phyloP scores from a whole-genome alignment of 306 rosid genomes.

The Abrus precatorius region DNA sequence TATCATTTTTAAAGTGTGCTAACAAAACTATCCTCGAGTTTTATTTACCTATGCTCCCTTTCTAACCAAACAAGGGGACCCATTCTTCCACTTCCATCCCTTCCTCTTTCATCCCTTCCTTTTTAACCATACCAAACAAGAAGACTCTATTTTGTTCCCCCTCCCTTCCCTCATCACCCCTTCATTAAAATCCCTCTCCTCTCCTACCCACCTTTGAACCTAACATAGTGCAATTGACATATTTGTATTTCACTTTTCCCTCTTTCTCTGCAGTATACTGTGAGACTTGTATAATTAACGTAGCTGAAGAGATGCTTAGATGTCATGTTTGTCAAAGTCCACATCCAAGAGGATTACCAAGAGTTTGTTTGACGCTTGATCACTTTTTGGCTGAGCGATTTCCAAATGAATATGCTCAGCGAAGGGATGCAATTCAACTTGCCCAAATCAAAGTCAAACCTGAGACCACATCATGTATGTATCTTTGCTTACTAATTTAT shows the following conservation, averaged over 20 bases:
- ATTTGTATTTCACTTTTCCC: conserved; percentile 13
- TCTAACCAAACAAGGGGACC: too few species aligned
- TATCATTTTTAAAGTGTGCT: too few species aligned
- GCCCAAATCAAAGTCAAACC: conserved; percentile 49
- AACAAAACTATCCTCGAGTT: too few species aligned
- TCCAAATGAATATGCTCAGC: conserved; percentile 68
- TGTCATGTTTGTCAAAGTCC: conserved; percentile 76
- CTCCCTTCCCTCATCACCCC: too few species aligned
- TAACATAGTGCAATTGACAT: neutral
- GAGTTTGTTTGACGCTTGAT: conserved; percentile 75
- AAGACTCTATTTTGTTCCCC: too few species aligned
- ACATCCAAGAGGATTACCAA: conserved; percentile 78
- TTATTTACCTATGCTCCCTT: too few species aligned
- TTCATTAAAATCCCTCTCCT: too few species aligned
- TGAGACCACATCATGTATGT: conserved; percentile 58
- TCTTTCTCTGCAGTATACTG: conserved; percentile 66
- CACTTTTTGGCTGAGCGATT: conserved; percentile 69
- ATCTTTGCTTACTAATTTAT: conserved; percentile 36
- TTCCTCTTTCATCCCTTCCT: too few species aligned
- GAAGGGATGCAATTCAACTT: conserved; percentile 60
- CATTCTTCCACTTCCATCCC: too few species aligned
- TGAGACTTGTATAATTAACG: conserved; percentile 61
- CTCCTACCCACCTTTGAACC: too few species aligned
- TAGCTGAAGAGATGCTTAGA: conserved; percentile 56
- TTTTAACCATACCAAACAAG: too few species aligned